Percentiles rank a stretch among this genome's conserved stretches.
Conservation (phyloP, 495 filamentous ascomycete genomes). For the Penicillium pulvis region DNA sequence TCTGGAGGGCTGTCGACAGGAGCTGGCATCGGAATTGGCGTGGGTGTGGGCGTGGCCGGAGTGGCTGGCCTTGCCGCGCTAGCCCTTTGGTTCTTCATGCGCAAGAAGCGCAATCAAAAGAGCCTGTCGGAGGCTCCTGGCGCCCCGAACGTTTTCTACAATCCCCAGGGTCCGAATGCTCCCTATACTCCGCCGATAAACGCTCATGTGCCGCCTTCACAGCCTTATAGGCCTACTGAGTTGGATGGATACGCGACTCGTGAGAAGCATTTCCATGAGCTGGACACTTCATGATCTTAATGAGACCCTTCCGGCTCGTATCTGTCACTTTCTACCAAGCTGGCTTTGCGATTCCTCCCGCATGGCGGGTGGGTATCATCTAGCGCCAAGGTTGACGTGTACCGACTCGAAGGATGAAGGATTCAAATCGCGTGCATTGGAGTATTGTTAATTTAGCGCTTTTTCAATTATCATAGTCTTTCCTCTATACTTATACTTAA, state of each 20-base stretch:
- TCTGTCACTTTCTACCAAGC: not conserved
- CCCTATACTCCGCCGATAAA: not conserved
- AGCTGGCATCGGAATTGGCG: slow-evolving; percentile 13
- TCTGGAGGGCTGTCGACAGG: slow-evolving; percentile 9
- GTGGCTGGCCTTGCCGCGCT: not conserved
- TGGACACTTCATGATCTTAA: not conserved
- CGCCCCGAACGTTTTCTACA: too few species aligned
- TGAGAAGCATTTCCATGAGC: not conserved
- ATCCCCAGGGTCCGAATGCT: not conserved
- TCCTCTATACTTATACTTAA: too few species aligned
- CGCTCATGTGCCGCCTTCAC: not conserved
- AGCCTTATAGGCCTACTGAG: not conserved
- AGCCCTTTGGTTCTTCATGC: not conserved
- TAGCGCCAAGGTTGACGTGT: not conserved
- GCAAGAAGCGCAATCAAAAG: not conserved
- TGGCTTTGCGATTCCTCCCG: not conserved
- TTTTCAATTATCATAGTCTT: not conserved
- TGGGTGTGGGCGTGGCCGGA: slow-evolving; percentile 22
- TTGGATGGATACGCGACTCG: not conserved
- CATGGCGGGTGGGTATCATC: not conserved
- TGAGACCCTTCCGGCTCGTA: not conserved
- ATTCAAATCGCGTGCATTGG: not conserved
- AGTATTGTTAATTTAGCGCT: not conserved
- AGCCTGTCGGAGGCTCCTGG: not conserved
- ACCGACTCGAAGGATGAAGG: not conserved